Evolutionary conservation across 2,329 filamentous ascomycete species (phyloP), one percentile per base, ranked within the genome.

Genomic region (Xylaria sp.): DNA sequence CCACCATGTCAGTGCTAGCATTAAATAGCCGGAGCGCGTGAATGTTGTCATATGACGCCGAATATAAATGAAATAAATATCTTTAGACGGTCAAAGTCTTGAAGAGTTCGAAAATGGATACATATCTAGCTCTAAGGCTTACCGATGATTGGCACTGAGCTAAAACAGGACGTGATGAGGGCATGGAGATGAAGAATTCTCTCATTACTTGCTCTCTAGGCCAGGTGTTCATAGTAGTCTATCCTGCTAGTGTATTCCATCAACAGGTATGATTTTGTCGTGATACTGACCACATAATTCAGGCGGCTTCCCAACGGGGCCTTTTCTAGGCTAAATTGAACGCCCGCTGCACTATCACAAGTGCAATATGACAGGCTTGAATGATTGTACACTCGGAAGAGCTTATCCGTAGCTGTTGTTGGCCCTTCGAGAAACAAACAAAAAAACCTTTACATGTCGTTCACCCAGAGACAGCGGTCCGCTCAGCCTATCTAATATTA

Each of bases 281-380:
- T 58, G 23, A 57, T 29, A 57, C 37, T 23, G 27, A 23, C 62
- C 4, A 58, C 44, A 47, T 47, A 25, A 58, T 58, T 23, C 47
- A 58, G 29, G 58, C 44, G 21, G 54, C 40, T 54, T 44, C 55
- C 50, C 42, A 18, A 21, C 21, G 29, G 47, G 35, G 51, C 35
- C 48, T 59, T 50, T 57, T 63, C 72, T 72, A 76, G 74, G 72
- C 74, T 76, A 74, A 75, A 75, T 74, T 57, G 68, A 67, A 63
- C 54, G 29, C 58, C 61, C 12, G 29, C 65, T 42, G 44, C 18
- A n/a, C 5, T 35, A 44, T 48, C 63, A 64, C 51, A 65, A 53
- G 48, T 18, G 25, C 42, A 68, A 68, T 66, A 61, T 67, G 65
- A 61, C 50, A 54, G n/a, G 42, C 53, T 67, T 42, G 60, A 63